Evolutionary conservation across 305 asterid genomes (phyloP).

Genomic region (Fraxinus sp.): DNA sequence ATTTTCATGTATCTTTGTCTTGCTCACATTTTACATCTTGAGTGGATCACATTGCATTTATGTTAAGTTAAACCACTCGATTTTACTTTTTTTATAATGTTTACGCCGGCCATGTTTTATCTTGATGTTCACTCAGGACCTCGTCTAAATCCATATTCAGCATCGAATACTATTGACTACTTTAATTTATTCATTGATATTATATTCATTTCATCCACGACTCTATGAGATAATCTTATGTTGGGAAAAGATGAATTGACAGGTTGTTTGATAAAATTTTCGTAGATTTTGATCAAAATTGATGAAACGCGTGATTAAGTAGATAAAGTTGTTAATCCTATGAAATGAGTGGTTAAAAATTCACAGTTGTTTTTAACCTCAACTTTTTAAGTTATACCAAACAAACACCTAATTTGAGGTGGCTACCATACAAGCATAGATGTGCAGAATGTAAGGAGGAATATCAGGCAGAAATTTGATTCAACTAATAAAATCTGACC

Average conservation of each 20-base stretch:
- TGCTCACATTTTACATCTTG: not conserved
- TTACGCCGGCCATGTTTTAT: not conserved
- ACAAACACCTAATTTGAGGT: not conserved
- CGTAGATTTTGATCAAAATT: no score
- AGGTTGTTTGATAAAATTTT: not conserved
- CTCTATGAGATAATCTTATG: not conserved
- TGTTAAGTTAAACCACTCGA: not conserved
- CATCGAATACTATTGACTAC: not conserved
- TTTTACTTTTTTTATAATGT: not conserved
- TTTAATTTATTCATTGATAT: not conserved
- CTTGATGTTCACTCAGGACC: not conserved
- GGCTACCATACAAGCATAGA: not conserved
- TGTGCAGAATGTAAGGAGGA: not conserved
- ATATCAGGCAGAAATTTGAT: not conserved
- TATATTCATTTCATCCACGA: not conserved
- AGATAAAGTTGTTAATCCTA: not conserved
- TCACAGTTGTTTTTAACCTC: not conserved
- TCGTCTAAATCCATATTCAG: not conserved
- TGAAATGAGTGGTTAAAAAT: not conserved
- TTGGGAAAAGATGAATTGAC: not conserved
- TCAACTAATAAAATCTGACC: not conserved
- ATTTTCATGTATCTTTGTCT: not conserved
- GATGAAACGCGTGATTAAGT: not conserved
- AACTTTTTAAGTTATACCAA: not conserved
- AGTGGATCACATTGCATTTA: not conserved